Evolutionary conservation across 768 basidiomycete genomes (phyloP), one percentile per base, ranked within the genome.

Genomic region (Boletellus sp.): DNA sequence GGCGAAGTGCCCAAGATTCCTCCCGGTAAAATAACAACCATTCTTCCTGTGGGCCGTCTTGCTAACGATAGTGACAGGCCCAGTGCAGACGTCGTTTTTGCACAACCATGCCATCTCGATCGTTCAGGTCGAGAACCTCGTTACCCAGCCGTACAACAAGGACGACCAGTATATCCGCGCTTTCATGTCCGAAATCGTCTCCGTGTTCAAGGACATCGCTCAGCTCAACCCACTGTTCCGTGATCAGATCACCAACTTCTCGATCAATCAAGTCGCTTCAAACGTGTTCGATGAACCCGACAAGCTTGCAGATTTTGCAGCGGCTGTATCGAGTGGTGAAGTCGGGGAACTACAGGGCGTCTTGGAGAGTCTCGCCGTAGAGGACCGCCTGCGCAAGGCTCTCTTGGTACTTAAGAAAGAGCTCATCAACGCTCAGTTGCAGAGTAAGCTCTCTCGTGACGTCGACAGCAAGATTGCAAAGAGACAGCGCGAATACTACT

Each of bases 241-340:
- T 37, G 95, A 97, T 73, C 94, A 97, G 65, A 95, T 97, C 58
- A 93, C 94, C 54, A 93, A 92, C 66, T 96, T 96, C 69, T 89
- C 89, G 15, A 93, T 95, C 69, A 87, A 88, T 65, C 92, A 95
- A 65, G 82, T 91, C 48, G 87, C 93, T 2, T 80, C 87, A 9
- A 96, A 93, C 70, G 89, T 96, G 48, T 97, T 98, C 59, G 94
- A 97, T 62, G 94, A 97, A 62, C 95, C 95, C 0, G 94, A 96
- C 68, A 94, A 94, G 64, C 83, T 97, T 22, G 95, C 94, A 0
- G 96, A 99, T 65, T 95, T 98, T 56, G 93, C 95, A 0, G 96
- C 96, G 0, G 94, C 94, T 0, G 94, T 97, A 0, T 93, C 89
- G 0, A 86, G 87, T 0, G 94, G 94, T n/a, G 91, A 95, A 47